Evolutionary conservation across 1,284 basidiomycete genomes (phyloP), one percentile per base, ranked within the genome.

Genomic region (Pisolithus thermaeus): DNA sequence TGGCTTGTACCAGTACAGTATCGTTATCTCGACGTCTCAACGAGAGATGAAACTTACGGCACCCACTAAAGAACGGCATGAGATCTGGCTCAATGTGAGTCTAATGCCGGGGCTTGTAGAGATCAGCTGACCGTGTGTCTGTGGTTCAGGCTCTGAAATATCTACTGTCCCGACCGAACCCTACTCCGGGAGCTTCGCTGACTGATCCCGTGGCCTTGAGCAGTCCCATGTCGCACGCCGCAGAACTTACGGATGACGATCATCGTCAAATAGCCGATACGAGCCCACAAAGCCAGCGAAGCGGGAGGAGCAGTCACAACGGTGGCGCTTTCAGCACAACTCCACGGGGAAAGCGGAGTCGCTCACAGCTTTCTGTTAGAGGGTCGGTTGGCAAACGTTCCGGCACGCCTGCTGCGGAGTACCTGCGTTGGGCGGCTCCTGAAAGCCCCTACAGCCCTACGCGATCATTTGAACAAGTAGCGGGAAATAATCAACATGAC

Each of bases 21-120:
- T 99, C 44, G 77, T 99, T 35, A 86, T 99, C 53, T 86, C 90
- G 23, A 98, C 95, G 0, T 88, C 91, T 4, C 87, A 93, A 56
- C 80, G 96, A 53, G 97, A 99, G 71, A 95, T 99, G 82, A 97
- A 97, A 75, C 86, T 99, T 65, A 99, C 95, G 14, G 94, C 95
- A 3, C 87, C 90, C 1, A 93, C 87, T n/a, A 90, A 90, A 67
- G 96, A 97, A 61, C 79, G 94, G 47, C 97, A 99, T 68, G 94
- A 98, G 58, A 90, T 97, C 51, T 99, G 97, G 97, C 76, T 93
- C 51, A 90, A 86, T 65, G 91, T 90, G 64, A 57, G 82, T 71
- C 27, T 46, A 37, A 23, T 49, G 47, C 45, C 46, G 46, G 11
- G 53, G 30, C 46, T 36, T 18, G 40, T 27, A 22, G 12, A 18